These are phyloP conservation scores for Talaromyces borbonicus DNA, from an alignment of 495 filamentous ascomycete genomes.

Conservation along the genomic window DNA sequence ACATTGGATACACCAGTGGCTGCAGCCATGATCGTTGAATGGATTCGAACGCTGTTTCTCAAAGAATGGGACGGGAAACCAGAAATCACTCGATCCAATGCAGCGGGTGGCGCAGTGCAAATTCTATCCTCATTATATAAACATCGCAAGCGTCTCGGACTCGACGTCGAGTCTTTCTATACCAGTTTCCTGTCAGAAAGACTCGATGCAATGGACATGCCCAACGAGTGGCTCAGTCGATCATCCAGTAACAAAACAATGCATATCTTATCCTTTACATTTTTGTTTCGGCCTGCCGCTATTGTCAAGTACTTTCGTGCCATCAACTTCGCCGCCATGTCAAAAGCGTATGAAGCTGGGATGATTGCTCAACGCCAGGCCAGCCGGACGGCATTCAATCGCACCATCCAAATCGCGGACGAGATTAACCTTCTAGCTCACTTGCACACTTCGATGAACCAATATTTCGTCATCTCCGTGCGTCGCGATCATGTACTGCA, in stretches of 20 bases:
- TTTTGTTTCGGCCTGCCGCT: slow-evolving; percentile 62
- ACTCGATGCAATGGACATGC: slow-evolving; percentile 66
- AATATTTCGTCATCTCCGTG: slow-evolving; percentile 70
- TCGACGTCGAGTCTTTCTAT: slow-evolving; percentile 59
- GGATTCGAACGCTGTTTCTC: slow-evolving; percentile 65
- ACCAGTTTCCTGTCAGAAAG: slow-evolving; percentile 67
- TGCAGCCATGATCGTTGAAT: slow-evolving; percentile 58
- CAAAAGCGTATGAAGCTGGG: slow-evolving; percentile 59
- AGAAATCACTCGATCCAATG: slow-evolving; percentile 52
- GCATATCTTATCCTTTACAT: slow-evolving; percentile 74
- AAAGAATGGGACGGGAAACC: slow-evolving; percentile 70
- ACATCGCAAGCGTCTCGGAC: slow-evolving; percentile 49
- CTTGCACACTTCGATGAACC: slow-evolving; percentile 53
- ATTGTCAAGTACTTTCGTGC: slow-evolving; percentile 79
- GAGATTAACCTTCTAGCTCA: slow-evolving; percentile 47
- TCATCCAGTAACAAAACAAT: slow-evolving; percentile 46
- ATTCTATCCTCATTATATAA: slow-evolving; percentile 67
- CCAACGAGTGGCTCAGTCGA: slow-evolving; percentile 56
- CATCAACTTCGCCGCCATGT: slow-evolving; percentile 82
- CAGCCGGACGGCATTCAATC: slow-evolving; percentile 43
- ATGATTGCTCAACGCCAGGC: slow-evolving; percentile 52
- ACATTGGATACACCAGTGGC: slow-evolving; percentile 28
- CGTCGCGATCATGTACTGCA: slow-evolving; percentile 57
- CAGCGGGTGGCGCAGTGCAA: slow-evolving; percentile 63
- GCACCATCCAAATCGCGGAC: slow-evolving; percentile 27